Base-by-base conservation (phyloP, 305 asterid genomes). In the Fraxinus nigra region DNA sequence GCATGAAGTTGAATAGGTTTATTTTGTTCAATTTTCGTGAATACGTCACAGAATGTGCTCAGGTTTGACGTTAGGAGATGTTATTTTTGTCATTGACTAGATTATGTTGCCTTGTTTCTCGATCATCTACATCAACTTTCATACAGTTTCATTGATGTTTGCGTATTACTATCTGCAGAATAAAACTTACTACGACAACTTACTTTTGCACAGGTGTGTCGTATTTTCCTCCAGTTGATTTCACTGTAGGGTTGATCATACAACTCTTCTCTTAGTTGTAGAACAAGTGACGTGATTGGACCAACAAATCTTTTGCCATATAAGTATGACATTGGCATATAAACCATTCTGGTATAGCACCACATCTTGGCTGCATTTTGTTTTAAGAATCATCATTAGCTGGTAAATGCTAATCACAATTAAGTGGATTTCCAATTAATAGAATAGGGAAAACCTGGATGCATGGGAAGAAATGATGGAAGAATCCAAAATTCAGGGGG, bases 281-380 rank as follows among this genome's bases (percentile, higher is more conserved):
- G 76, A 16, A 81, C 73, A 14, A 79, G 61, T 18, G 40, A 54
- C 5, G 84, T 87, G 16, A 84, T 77, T n/a, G 84, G 85, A 7
- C 85, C 87, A 2, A 81, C 84, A 16, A 77, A 84, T 28, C 84
- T 81, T 70, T 76, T 86, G 18, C 87, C 89, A 35, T 86, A 86
- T 40, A 86, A 59, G 48, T 86, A 86, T 13, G 89, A 81, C 89
- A 86, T 86, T 9, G 89, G 87, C 81, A 87, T 30, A 84, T 82
- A 85, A 10, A 81, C 85, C 75, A 81, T 35, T 56, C 90, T 82
- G 34, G 83, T 67, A 43, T 87, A 84, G 61, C 86, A 82, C 90
- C 82, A 77, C 87, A 82, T 80, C 14, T 82, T 80, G 7, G 83
- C 88, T 87, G 81, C 54, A 79, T 24, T 6, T 70, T 75, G 14